These are phyloP conservation scores for Marasmius fiardii DNA, from an alignment of 1,284 basidiomycete genomes.

Conservation along the genomic window DNA sequence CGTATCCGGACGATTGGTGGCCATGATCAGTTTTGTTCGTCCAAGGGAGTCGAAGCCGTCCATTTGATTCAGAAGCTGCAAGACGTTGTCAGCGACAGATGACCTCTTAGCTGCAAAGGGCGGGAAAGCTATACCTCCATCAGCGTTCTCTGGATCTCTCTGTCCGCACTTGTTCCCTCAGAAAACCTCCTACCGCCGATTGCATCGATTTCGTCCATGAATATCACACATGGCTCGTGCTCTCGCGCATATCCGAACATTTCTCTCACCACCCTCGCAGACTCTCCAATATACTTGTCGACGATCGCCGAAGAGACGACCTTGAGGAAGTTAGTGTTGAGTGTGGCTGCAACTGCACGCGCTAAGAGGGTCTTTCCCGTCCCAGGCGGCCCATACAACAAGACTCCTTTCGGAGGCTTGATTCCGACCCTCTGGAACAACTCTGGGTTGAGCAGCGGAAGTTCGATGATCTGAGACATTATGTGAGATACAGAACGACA, in stretches of 20 bases:
- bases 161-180: slow-evolving; percentile 98
- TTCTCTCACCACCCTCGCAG: slow-evolving; percentile 90
- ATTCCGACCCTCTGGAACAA: slow-evolving; percentile 95
- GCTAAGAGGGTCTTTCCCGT: slow-evolving; percentile 97
- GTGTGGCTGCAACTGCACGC: slow-evolving; percentile 92
- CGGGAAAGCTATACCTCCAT: slow-evolving; percentile 76
- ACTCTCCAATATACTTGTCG: slow-evolving; percentile 99
- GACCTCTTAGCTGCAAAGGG: background rate
- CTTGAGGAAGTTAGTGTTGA: slow-evolving; percentile 97
- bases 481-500: background rate
- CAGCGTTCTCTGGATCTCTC: slow-evolving; percentile 97
- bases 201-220: slow-evolving; percentile 99
- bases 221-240: slow-evolving; percentile 99
- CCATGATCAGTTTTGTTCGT: slow-evolving; percentile 98
- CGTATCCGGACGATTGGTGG: slow-evolving; percentile 95
- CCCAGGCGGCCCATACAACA: slow-evolving; percentile 91
- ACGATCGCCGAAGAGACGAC: slow-evolving; percentile 99
- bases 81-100: background rate
- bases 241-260: slow-evolving; percentile 99
- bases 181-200: slow-evolving; percentile 95
- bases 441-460: slow-evolving; percentile 94
- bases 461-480: slow-evolving; percentile 79
- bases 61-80: slow-evolving; percentile 97
- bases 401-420: slow-evolving; percentile 91
- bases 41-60: slow-evolving; percentile 99